Percentiles rank a stretch among this genome's conserved stretches.
phyloP scores from a whole-genome alignment of 495 filamentous ascomycete species.

The Polyplosphaeria fusca region DNA sequence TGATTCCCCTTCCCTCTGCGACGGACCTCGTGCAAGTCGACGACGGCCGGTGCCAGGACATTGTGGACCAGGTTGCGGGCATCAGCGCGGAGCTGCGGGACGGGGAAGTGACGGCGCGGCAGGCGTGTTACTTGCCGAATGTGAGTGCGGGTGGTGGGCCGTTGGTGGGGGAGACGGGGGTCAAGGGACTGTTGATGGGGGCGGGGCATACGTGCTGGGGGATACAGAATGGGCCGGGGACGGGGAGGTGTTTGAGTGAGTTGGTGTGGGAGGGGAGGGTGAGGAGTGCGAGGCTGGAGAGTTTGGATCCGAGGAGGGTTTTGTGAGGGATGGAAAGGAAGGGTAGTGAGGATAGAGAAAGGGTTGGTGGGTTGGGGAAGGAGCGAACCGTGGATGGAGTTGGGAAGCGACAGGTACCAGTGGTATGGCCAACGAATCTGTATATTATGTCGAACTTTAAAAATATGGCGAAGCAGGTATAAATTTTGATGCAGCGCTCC shows the following conservation, averaged over 20 bases:
- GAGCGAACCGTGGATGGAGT: no score
- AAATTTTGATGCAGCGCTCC: no score
- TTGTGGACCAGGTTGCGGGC: constrained; percentile 73
- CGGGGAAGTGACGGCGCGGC: constrained; percentile 73
- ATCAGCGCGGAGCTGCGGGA: constrained; percentile 73
- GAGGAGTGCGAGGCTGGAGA: constrained; percentile 39
- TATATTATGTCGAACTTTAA: no score
- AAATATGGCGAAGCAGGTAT: no score
- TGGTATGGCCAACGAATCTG: no score
- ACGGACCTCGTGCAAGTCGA: constrained; percentile 78
- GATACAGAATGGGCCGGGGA: constrained; percentile 92
- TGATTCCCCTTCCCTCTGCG: constrained; percentile 69
- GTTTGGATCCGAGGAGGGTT: constrained; percentile 38
- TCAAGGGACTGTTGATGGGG: constrained; percentile 77
- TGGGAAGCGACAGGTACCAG: no score
- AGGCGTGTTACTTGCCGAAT: constrained; percentile 93
- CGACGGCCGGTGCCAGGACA: constrained; percentile 74
- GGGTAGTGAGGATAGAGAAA: not conserved
- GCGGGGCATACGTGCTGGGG: constrained; percentile 97
- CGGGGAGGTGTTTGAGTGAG: constrained; percentile 77
- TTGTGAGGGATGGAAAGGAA: no score
- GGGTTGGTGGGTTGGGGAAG: not conserved
- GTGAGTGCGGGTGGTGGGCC: constrained; percentile 65
- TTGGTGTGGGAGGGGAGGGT: constrained; percentile 43
- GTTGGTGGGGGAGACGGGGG: constrained; percentile 69